Evolutionary conservation across 2,329 filamentous ascomycete genomes (phyloP).

Genomic region (Penicillium verrucosum): DNA sequence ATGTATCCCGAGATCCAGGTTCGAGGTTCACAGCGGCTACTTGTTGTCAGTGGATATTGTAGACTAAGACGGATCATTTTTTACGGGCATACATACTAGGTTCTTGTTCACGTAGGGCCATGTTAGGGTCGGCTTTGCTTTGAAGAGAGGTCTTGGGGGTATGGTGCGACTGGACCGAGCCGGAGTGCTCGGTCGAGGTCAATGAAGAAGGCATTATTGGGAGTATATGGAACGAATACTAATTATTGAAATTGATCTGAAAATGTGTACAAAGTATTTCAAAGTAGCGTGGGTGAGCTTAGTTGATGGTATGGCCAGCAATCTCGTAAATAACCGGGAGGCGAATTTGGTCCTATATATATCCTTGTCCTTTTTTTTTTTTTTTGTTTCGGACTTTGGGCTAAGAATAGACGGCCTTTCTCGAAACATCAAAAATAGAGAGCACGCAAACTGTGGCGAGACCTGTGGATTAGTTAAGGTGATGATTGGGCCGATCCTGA

Average conservation of each 20-base stretch:
- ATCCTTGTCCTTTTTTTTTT: background rate
- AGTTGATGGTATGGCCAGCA: background rate
- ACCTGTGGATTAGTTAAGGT: slow-evolving; percentile 1
- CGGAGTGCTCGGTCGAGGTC: slow-evolving; percentile 23
- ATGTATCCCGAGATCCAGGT: slow-evolving; percentile 38
- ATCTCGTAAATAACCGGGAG: background rate
- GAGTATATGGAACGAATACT: background rate
- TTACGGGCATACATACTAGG: slow-evolving; percentile 61
- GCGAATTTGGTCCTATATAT: background rate
- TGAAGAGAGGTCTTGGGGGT: slow-evolving; percentile 48
- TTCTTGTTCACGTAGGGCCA: slow-evolving; percentile 79
- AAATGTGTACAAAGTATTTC: background rate
- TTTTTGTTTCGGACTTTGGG: background rate
- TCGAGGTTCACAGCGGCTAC: slow-evolving; percentile 25
- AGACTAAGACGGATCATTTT: background rate
- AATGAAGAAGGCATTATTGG: slow-evolving; percentile 20
- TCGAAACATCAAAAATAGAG: slow-evolving; percentile 1
- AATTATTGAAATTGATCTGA: background rate
- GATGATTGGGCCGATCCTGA: slow-evolving; percentile 19
- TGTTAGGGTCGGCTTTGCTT: slow-evolving; percentile 78
- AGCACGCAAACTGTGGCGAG: slow-evolving; percentile 23
- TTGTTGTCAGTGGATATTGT: slow-evolving; percentile 1
- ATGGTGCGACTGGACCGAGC: slow-evolving; percentile 24
- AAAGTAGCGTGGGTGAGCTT: background rate
- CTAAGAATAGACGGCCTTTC: slow-evolving; percentile 21